Conservation (phyloP, 202 grass and related monocot species). For the Schoenoplectus triqueter region DNA sequence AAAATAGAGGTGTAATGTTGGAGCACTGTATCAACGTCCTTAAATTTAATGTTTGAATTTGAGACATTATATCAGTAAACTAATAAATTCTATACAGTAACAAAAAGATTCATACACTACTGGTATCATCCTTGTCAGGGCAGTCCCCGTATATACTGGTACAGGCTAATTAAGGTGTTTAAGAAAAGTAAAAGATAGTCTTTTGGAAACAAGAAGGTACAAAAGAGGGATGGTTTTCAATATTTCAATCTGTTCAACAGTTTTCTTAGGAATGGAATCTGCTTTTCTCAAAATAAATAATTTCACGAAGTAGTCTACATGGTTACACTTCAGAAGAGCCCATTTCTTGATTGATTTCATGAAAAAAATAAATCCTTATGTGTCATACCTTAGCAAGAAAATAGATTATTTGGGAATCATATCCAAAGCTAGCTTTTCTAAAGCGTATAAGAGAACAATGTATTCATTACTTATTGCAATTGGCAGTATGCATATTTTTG, state of each 20-base stretch:
- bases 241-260: slow-evolving; percentile 4
- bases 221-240: background rate
- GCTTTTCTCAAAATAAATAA: slow-evolving; percentile 8
- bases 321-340: background rate
- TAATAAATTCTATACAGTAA: background rate
- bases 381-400: background rate
- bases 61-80: background rate
- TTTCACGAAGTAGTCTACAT: slow-evolving; percentile 8
- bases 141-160: slow-evolving; percentile 1
- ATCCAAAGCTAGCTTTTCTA: slow-evolving; percentile 11
- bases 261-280: background rate
- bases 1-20: no score
- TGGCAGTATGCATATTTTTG: slow-evolving; percentile 13
- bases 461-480: slow-evolving; percentile 7
- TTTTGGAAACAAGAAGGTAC: background rate
- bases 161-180: background rate
- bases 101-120: background rate
- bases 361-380: background rate
- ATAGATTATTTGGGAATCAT: slow-evolving; percentile 14
- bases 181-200: background rate
- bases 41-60: background rate
- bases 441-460: background rate
- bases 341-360: slow-evolving; percentile 26
- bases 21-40: no score
- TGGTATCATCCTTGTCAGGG: background rate